Percentiles rank a stretch among this genome's conserved stretches.
phyloP scores from a whole-genome alignment of 805 yeast species.

The Myxozyma geophila region DNA sequence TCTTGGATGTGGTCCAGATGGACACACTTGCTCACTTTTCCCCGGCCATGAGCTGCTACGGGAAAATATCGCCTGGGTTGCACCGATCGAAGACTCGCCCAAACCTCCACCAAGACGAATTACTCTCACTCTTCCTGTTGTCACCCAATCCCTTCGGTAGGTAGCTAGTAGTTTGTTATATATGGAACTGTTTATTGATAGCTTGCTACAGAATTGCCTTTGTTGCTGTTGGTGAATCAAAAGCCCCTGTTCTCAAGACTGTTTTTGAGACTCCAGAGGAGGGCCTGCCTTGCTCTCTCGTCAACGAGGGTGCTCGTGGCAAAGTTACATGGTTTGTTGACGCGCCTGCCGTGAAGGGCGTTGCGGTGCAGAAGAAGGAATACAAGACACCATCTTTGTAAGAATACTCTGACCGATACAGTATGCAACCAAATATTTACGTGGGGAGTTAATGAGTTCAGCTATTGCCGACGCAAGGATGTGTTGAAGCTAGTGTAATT shows the following conservation, averaged over 20 bases:
- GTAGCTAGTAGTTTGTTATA: neutral
- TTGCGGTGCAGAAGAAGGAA: constrained; percentile 34
- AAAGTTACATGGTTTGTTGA: constrained; percentile 97
- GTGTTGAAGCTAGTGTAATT: neutral
- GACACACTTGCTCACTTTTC: constrained; percentile 95
- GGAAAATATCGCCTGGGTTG: constrained; percentile 93
- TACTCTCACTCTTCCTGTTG: constrained; percentile 90
- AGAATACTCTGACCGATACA: neutral
- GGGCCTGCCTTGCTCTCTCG: constrained; percentile 91
- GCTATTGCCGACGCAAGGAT: neutral
- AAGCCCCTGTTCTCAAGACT: constrained; percentile 87
- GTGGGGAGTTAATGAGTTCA: neutral
- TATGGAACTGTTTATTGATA: neutral
- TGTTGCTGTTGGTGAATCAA: constrained; percentile 94
- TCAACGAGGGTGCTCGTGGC: constrained; percentile 96
- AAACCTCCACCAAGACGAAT: constrained; percentile 84
- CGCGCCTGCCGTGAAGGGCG: constrained; percentile 50
- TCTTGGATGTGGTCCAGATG: constrained; percentile 98
- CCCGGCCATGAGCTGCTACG: constrained; percentile 89
- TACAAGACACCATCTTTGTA: constrained; percentile 35
- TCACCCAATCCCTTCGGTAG: constrained; percentile 69
- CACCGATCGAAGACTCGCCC: constrained; percentile 91
- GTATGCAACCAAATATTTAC: neutral
- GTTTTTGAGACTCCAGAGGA: constrained; percentile 97
- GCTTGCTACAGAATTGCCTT: constrained; percentile 66